A percentile compares a stretch with the other conserved stretches of the same genome.
Evolutionary conservation across 176 grass and related monocot genomes (phyloP).

Genomic region (Ampelocalamus luodianensis): DNA sequence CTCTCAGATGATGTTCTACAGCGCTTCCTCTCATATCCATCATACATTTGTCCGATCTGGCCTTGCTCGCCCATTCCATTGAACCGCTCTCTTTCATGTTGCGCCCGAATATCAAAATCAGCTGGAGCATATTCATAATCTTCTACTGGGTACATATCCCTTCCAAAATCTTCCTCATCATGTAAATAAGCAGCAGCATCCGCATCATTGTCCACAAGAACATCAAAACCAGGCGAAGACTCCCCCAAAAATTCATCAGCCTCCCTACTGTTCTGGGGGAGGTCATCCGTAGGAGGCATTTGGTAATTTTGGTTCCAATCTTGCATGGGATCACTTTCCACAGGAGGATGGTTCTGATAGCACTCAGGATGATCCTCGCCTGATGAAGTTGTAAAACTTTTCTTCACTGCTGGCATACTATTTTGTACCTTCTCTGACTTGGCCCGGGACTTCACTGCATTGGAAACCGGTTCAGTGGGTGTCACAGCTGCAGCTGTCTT

Average conservation of each 20-base stretch:
- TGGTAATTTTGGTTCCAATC: slow-evolving; percentile 51
- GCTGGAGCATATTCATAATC: slow-evolving; percentile 72
- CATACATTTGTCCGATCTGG: slow-evolving; percentile 42
- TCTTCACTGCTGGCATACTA: slow-evolving; percentile 37
- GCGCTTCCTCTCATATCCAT: slow-evolving; percentile 71
- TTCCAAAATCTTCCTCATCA: slow-evolving; percentile 69
- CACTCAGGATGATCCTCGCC: slow-evolving; percentile 57
- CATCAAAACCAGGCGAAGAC: slow-evolving; percentile 93
- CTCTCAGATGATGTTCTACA: slow-evolving; percentile 61
- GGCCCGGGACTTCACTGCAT: slow-evolving; percentile 40
- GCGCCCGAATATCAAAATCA: slow-evolving; percentile 52
- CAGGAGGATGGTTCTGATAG: slow-evolving; percentile 50
- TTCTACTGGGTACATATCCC: slow-evolving; percentile 68
- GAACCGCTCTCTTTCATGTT: slow-evolving; percentile 69
- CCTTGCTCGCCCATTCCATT: slow-evolving; percentile 55
- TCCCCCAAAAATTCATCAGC: slow-evolving; percentile 72
- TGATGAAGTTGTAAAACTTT: slow-evolving; percentile 39
- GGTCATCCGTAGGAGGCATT: slow-evolving; percentile 50
- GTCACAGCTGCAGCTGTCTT: slow-evolving; percentile 43
- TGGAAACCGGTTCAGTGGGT: slow-evolving; percentile 25
- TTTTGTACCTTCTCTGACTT: slow-evolving; percentile 46
- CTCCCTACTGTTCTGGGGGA: slow-evolving; percentile 75
- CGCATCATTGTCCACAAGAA: slow-evolving; percentile 83
- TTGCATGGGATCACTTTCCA: slow-evolving; percentile 50
- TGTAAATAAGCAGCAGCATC: slow-evolving; percentile 69